phyloP scores from a whole-genome alignment of 2,329 filamentous ascomycete genomes.

The Penicillium griseofulvum region DNA sequence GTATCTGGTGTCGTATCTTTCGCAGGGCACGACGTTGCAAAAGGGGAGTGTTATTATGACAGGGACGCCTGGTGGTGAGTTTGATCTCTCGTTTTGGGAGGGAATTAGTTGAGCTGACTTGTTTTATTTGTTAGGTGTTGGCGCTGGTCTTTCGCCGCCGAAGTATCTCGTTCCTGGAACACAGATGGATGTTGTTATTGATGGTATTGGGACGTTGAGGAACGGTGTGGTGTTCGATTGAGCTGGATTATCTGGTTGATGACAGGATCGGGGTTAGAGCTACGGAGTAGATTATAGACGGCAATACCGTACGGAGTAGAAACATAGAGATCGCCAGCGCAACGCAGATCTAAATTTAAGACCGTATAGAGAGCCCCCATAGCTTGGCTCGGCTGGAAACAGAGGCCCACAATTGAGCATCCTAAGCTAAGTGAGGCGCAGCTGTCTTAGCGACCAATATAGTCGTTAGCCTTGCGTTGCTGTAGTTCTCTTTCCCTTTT shows the following conservation, averaged over 20 bases:
- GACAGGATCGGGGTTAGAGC: not conserved
- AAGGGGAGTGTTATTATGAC: slow-evolving; percentile 53
- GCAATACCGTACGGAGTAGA: too few relatives aligned
- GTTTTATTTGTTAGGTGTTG: slow-evolving; percentile 29
- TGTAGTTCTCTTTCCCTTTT: not conserved
- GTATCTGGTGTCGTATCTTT: slow-evolving; percentile 33
- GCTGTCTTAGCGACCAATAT: slow-evolving; percentile 6
- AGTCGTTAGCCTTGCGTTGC: not conserved
- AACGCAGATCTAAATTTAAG: not conserved
- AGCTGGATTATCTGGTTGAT: not conserved
- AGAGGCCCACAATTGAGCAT: not conserved
- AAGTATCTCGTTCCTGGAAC: slow-evolving; percentile 42
- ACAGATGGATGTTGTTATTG: slow-evolving; percentile 41
- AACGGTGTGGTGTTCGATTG: slow-evolving; percentile 34
- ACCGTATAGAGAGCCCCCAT: not conserved
- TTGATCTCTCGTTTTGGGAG: not conserved
- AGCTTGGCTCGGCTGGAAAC: not conserved
- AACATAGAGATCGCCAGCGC: not conserved
- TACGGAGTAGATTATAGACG: not conserved
- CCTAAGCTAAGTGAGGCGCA: not conserved
- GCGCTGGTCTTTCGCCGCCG: slow-evolving; percentile 45
- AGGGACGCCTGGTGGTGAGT: slow-evolving; percentile 45
- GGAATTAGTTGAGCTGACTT: not conserved
- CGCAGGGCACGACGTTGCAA: slow-evolving; percentile 44
- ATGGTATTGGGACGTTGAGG: slow-evolving; percentile 42